Evolutionary conservation across 2,329 filamentous ascomycete species (phyloP).

Genomic region (Byssochlamys sp.): DNA sequence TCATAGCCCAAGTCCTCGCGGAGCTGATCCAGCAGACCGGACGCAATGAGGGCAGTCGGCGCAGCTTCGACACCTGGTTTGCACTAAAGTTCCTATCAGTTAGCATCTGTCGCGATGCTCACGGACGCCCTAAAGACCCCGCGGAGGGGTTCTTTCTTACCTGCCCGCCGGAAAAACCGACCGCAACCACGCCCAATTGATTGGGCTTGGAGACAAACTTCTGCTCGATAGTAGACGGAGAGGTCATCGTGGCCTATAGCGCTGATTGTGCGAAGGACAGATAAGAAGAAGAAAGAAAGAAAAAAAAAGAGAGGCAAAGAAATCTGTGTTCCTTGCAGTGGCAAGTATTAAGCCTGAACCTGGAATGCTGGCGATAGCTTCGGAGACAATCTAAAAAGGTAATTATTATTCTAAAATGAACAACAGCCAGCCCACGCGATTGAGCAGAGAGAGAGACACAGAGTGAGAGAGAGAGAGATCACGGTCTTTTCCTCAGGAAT

Average conservation of each 20-base stretch:
- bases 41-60: constrained; percentile 76
- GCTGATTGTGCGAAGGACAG: not conserved
- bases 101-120: constrained; percentile 1
- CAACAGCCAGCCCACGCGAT: not conserved
- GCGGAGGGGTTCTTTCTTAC: constrained; percentile 41
- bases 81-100: constrained; percentile 44
- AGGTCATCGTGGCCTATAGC: constrained; percentile 37
- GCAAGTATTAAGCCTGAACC: not conserved
- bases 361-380: not conserved
- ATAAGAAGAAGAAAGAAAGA: not conserved
- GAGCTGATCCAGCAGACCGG: constrained; percentile 76
- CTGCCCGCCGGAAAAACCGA: constrained; percentile 94
- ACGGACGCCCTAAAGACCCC: not conserved
- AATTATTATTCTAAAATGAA: not conserved
- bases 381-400: constrained; percentile 1
- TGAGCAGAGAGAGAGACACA: not conserved
- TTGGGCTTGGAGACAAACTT: constrained; percentile 72
- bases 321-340: constrained; percentile 1
- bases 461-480: not conserved
- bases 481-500: not conserved
- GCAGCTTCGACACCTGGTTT: constrained; percentile 88
- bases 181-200: constrained; percentile 83
- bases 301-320: not conserved
- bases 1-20: constrained; percentile 78
- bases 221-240: constrained; percentile 49